Evolutionary conservation across 2,329 filamentous ascomycete genomes (phyloP), one percentile per base, ranked within the genome.

Genomic region (Raffaelea ambrosiae): DNA sequence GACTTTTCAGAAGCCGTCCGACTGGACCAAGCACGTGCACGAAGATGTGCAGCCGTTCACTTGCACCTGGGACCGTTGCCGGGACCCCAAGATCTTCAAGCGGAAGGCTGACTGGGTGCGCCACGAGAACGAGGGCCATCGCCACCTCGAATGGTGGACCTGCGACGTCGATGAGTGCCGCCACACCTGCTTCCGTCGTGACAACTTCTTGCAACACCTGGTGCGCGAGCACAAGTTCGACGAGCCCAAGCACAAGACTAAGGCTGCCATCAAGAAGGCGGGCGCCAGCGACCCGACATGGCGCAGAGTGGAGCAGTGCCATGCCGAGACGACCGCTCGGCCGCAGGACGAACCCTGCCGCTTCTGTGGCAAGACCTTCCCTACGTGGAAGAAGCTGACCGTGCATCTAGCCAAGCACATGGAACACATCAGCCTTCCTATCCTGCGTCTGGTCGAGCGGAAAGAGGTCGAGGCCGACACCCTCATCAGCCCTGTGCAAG

Each of bases 21-120:
- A 96, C 64, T 96, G 90, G 90, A 95, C 89, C 2, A 95, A 96
- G 63, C 90, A 96, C 59, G 87, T 96, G 1, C 88, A 95, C 57
- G 90, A 95, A 65, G 90, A 96, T 61, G 81, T 95, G 1, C 86
- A 93, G 61, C 90, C 90, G 0, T 95, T 95, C 57, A 94, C 88
- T 3, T 96, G 90, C 65, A 95, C 89, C 0, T 95, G 91, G 69
- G 81, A 85, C 2, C 75, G 80, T 44, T 95, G 90, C 61, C 77
- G 78, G 9, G 88, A 95, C 43, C 82, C 86, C 18, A 95, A 94
- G 65, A 89, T 88, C 33, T 96, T 95, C 72, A 95, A 95, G 66
- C 80, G 89, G 43, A 96, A 95, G 66, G 90, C 90, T 14, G 90
- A 96, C 61, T 96, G 90, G 90, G 88, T 95, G 20, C 79, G 90